phyloP scores from a whole-genome alignment of 805 yeast genomes.

The Hanseniaspora meyeri region DNA sequence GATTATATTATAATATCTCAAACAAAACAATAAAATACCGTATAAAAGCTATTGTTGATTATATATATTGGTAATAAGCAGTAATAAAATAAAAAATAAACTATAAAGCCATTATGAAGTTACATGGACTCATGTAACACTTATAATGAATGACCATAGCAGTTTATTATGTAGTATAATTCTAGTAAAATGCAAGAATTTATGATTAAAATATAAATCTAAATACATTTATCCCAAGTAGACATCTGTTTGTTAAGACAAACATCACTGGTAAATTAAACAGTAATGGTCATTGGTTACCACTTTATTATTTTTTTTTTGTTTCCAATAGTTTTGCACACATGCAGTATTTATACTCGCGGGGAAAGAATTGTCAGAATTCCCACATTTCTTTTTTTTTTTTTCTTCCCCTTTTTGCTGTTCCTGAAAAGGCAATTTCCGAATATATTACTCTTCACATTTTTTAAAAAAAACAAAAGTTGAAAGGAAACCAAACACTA shows the following conservation, averaged over 20 bases:
- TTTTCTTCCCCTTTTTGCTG: neutral
- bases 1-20: too few species aligned
- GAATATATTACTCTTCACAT: too few species aligned
- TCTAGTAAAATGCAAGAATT: constrained; percentile 15
- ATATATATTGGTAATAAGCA: too few species aligned
- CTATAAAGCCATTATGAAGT: neutral
- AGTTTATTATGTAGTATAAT: constrained; percentile 13
- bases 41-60: too few species aligned
- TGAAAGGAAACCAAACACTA: too few species aligned
- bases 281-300: constrained; percentile 10
- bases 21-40: too few species aligned
- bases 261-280: constrained; percentile 4
- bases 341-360: neutral
- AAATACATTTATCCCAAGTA: constrained; percentile 13
- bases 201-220: constrained; percentile 11
- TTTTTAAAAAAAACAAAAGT: too few species aligned
- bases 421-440: neutral
- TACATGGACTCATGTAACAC: neutral
- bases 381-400: neutral
- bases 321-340: neutral
- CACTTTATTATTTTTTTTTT: neutral
- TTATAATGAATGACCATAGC: constrained; percentile 6
- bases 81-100: too few species aligned
- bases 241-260: neutral
- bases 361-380: neutral